A percentile compares a stretch with the other conserved stretches of the same genome.
Conservation (phyloP, 805 yeast genomes). For the Cephaloascus albidus region DNA sequence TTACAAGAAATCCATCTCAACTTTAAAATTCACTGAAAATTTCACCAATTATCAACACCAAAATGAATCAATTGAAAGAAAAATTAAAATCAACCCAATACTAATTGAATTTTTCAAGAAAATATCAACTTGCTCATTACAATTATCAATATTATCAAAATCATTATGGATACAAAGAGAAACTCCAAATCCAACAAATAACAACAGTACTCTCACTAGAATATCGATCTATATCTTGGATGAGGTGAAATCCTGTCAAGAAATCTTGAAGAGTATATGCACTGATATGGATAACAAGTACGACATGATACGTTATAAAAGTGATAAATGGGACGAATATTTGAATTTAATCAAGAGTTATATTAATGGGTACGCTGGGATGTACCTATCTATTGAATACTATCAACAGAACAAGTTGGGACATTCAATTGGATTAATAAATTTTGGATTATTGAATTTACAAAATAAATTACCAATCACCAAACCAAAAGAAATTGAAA, state of each 20-base stretch:
- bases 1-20: background rate
- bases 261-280: conserved; percentile 4
- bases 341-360: conserved; percentile 20
- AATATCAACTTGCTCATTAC: conserved; percentile 10
- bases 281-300: conserved; percentile 4
- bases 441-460: conserved; percentile 21
- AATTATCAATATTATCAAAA: conserved; percentile 17
- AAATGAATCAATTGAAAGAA: background rate
- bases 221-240: conserved; percentile 30
- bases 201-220: conserved; percentile 32
- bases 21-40: background rate
- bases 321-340: conserved; percentile 25
- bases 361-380: conserved; percentile 31
- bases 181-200: conserved; percentile 8
- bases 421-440: conserved; percentile 34
- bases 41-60: background rate
- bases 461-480: conserved; percentile 17
- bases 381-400: conserved; percentile 33
- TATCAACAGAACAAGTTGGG: conserved; percentile 37
- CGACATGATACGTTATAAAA: too few relatives aligned
- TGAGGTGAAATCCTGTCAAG: conserved; percentile 13
- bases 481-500: conserved; percentile 7
- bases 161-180: conserved; percentile 12
- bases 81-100: background rate
- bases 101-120: background rate